Conservation (phyloP, 176 grass and related monocot species). For the Oryza officinalis region DNA sequence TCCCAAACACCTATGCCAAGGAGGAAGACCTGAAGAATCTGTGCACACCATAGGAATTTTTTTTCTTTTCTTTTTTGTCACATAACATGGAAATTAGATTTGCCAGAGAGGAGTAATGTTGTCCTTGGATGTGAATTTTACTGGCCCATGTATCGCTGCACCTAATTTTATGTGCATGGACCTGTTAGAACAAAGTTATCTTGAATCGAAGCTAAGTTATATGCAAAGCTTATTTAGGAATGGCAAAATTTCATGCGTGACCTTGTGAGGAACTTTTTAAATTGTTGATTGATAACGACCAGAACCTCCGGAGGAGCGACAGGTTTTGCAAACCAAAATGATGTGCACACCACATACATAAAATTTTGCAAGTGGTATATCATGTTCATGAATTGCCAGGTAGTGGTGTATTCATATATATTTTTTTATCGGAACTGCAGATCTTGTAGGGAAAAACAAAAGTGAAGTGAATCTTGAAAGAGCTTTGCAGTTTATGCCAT, state of each 20-base stretch:
- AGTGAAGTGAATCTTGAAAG: too few species aligned
- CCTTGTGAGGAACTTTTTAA: neutral
- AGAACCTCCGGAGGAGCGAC: neutral
- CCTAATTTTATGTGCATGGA: conserved; percentile 45
- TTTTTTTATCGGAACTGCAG: too few species aligned
- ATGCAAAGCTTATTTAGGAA: neutral
- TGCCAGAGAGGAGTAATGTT: conserved; percentile 31
- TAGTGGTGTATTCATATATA: neutral
- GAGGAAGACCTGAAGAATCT: conserved; percentile 95
- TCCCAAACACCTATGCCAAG: conserved; percentile 71
- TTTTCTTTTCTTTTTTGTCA: neutral
- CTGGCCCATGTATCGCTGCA: conserved; percentile 24
- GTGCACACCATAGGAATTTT: conserved; percentile 59
- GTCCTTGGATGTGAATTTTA: conserved; percentile 33
- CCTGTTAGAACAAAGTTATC: conserved; percentile 35
- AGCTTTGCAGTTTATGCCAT: too few species aligned
- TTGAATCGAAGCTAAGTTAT: conserved; percentile 19
- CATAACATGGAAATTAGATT: conserved; percentile 48
- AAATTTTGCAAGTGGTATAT: neutral
- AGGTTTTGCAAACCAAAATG: neutral
- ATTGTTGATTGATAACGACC: too few species aligned
- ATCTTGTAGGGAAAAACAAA: too few species aligned
- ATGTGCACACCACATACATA: neutral
- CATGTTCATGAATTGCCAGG: neutral
- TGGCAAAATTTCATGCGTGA: neutral